Evolutionary conservation across 306 rosid genomes (phyloP).

Genomic region (Oemleria cerasiformis): DNA sequence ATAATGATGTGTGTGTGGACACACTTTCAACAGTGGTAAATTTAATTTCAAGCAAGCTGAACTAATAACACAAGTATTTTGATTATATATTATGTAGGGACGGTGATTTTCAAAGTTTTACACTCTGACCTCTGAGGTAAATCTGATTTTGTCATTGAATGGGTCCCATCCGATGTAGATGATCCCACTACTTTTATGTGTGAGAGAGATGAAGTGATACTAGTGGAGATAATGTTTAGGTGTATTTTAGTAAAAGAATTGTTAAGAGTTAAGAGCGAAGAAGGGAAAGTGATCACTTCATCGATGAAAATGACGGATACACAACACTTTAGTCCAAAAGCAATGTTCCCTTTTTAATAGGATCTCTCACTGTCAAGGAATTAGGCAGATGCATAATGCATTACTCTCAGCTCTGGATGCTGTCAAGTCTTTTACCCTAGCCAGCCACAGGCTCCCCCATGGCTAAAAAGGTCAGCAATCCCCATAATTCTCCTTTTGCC

Average conservation of each 20-base stretch:
- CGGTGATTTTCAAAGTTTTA: too few relatives aligned
- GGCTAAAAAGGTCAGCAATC: constrained; percentile 26
- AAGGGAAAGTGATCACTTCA: constrained; percentile 2
- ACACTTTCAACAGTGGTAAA: too few relatives aligned
- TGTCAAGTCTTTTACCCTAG: constrained; percentile 9
- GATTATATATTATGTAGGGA: too few relatives aligned
- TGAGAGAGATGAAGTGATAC: background rate
- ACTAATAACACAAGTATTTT: too few relatives aligned
- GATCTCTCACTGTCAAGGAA: constrained; percentile 34
- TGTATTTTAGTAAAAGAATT: background rate
- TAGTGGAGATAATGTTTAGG: constrained; percentile 25
- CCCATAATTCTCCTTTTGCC: constrained; percentile 23
- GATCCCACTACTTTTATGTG: background rate
- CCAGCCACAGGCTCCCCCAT: too few relatives aligned
- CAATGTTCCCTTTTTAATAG: background rate
- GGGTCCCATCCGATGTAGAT: too few relatives aligned
- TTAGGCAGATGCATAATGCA: constrained; percentile 19
- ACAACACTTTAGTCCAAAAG: constrained; percentile 6
- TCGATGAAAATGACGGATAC: background rate
- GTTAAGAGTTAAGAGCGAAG: background rate
- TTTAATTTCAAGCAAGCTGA: too few relatives aligned
- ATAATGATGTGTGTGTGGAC: too few relatives aligned
- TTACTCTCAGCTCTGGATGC: background rate
- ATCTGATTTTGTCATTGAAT: too few relatives aligned
- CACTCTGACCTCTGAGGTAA: too few relatives aligned